A percentile compares a stretch with the other conserved stretches of the same genome.
phyloP scores from a whole-genome alignment of 768 basidiomycete species.

The Russula vinacea region DNA sequence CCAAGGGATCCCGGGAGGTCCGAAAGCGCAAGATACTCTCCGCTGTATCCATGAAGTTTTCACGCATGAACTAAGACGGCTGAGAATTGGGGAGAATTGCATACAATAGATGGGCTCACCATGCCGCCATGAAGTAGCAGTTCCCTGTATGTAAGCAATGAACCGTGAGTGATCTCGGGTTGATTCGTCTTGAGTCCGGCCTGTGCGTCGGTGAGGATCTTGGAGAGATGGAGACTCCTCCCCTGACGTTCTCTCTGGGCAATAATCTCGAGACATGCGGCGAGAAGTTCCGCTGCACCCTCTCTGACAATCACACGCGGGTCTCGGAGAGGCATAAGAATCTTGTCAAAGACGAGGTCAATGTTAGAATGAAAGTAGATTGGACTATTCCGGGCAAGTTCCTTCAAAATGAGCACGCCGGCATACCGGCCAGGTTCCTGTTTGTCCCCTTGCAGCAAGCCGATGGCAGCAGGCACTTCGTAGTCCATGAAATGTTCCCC shows the following conservation, averaged over 20 bases:
- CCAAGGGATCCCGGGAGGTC: conserved; percentile 78
- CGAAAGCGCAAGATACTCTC: conserved; percentile 89
- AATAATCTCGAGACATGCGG: conserved; percentile 87
- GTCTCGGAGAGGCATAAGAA: conserved; percentile 87
- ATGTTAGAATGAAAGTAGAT: conserved; percentile 87
- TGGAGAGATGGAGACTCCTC: conserved; percentile 62
- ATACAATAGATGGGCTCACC: conserved; percentile 47
- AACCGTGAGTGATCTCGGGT: conserved; percentile 90
- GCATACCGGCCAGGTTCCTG: conserved; percentile 85
- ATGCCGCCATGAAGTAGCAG: conserved; percentile 90
- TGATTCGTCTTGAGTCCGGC: conserved; percentile 72
- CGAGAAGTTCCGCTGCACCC: conserved; percentile 90
- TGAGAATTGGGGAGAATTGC: neutral
- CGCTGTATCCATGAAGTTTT: conserved; percentile 80
- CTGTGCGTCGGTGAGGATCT: conserved; percentile 89
- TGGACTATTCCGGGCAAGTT: conserved; percentile 86
- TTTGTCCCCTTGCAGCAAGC: conserved; percentile 69
- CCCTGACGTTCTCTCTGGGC: conserved; percentile 66
- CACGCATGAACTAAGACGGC: conserved; percentile 71
- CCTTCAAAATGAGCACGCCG: conserved; percentile 90
- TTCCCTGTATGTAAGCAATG: conserved; percentile 86
- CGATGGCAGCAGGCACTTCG: conserved; percentile 82
- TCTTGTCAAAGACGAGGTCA: conserved; percentile 84
- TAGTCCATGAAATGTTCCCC: conserved; percentile 88
- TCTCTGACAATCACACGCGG: conserved; percentile 87